These are phyloP conservation scores for Solanum sparsipilum DNA, from an alignment of 257 asterid genomes.

Conservation along the genomic window DNA sequence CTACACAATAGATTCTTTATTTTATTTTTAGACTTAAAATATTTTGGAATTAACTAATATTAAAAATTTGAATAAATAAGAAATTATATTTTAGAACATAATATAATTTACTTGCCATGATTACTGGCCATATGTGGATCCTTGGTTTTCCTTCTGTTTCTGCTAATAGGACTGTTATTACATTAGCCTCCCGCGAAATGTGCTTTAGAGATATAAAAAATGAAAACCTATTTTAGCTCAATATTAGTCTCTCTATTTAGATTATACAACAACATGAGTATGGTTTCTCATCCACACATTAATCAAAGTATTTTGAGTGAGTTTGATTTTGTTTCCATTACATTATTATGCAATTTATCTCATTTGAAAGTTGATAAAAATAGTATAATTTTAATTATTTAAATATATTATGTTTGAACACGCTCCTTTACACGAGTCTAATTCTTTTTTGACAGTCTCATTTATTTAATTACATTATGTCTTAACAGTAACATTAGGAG, in stretches of 20 bases:
- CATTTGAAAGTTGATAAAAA: not conserved
- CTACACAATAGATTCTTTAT: no score
- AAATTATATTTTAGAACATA: no score
- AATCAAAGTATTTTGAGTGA: not conserved
- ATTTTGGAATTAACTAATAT: no score
- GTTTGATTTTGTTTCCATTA: not conserved
- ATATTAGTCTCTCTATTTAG: not conserved
- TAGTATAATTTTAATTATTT: not conserved
- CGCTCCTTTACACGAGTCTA: not conserved
- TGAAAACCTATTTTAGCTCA: not conserved
- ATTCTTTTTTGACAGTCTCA: not conserved
- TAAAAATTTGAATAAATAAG: no score
- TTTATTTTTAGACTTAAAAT: no score
- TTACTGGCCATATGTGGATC: no score
- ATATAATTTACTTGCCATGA: no score
- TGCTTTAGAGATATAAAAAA: no score
- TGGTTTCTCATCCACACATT: not conserved
- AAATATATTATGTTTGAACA: not conserved
- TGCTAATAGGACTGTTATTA: no score
- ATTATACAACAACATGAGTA: not conserved
- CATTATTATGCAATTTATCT: not conserved
- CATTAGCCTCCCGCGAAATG: no score
- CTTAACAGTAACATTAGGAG: not conserved
- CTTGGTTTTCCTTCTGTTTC: no score
- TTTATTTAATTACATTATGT: not conserved